These are phyloP conservation scores for Flaveria trinervia DNA, from an alignment of 129 eudicot genomes.

Conservation along the genomic window DNA sequence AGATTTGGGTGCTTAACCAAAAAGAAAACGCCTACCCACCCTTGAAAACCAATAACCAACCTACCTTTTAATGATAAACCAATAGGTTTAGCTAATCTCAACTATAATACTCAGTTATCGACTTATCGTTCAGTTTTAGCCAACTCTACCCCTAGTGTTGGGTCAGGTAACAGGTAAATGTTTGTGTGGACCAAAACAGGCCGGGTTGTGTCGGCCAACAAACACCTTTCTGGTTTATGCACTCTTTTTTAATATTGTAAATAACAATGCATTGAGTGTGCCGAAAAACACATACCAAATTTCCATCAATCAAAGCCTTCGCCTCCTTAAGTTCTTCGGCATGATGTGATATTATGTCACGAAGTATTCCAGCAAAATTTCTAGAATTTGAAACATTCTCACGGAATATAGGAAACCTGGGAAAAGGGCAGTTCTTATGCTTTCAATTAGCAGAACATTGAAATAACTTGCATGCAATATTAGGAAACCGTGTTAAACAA, in stretches of 20 bases:
- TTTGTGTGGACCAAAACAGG: not conserved
- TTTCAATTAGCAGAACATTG: not conserved
- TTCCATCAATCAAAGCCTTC: constrained; percentile 76
- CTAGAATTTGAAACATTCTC: constrained; percentile 43
- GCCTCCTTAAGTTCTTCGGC: constrained; percentile 73
- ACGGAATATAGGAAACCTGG: constrained; percentile 68
- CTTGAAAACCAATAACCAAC: not conserved
- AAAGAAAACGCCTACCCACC: not conserved
- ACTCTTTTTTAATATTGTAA: not conserved
- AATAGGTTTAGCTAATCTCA: not conserved
- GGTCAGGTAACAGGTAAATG: not conserved
- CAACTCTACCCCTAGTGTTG: not conserved
- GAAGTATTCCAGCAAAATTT: constrained; percentile 65
- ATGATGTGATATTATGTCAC: constrained; percentile 58
- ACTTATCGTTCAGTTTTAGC: not conserved
- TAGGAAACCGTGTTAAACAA: not conserved
- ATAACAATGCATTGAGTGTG: not conserved
- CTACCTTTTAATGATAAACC: not conserved
- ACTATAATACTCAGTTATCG: not conserved
- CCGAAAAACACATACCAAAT: constrained; percentile 53
- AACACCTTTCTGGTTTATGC: not conserved
- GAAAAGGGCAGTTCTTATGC: constrained; percentile 18
- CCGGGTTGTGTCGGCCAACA: not conserved
- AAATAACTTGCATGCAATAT: not conserved
- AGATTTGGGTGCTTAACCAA: not conserved